Evolutionary conservation across 1,139 yeast species (phyloP).

Genomic region (Neolecta irregularis): DNA sequence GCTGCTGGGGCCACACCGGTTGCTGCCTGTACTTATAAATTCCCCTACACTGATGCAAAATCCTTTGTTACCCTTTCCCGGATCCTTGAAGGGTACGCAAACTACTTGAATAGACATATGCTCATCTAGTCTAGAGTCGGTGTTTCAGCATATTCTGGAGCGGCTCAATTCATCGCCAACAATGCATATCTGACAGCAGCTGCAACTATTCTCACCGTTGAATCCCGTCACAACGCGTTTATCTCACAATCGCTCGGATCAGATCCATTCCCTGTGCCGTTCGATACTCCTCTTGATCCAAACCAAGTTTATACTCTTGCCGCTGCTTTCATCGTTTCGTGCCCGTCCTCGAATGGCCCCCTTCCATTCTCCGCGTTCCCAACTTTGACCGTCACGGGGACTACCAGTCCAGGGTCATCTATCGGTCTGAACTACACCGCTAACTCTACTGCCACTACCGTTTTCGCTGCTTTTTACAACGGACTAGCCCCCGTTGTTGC

Average conservation of each 20-base stretch:
- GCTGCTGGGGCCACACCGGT: slow-evolving; percentile 12
- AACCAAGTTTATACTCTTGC: slow-evolving; percentile 13
- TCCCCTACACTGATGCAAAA: slow-evolving; percentile 11
- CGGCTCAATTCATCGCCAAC: slow-evolving; percentile 8
- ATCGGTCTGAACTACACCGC: slow-evolving; percentile 10
- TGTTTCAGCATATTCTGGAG: slow-evolving; percentile 16
- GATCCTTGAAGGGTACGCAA: background rate
- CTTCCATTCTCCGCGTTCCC: slow-evolving; percentile 17
- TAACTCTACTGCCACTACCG: slow-evolving; percentile 9
- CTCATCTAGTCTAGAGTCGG: slow-evolving; percentile 12
- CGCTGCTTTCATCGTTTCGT: slow-evolving; percentile 14
- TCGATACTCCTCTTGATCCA: slow-evolving; percentile 12
- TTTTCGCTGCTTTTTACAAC: slow-evolving; percentile 7
- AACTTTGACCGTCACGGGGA: slow-evolving; percentile 10
- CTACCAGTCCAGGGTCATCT: slow-evolving; percentile 6
- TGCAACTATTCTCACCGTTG: slow-evolving; percentile 15
- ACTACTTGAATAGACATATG: slow-evolving; percentile 1
- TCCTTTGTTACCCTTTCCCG: slow-evolving; percentile 15
- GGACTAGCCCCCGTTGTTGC: slow-evolving; percentile 8
- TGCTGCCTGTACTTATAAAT: slow-evolving; percentile 15
- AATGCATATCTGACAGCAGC: slow-evolving; percentile 14
- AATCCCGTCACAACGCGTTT: slow-evolving; percentile 15
- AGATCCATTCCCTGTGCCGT: slow-evolving; percentile 11
- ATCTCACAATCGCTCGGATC: slow-evolving; percentile 11
- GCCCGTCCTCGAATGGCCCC: slow-evolving; percentile 16